These are phyloP conservation scores for Microsporum ferrugineum DNA, from an alignment of 2,329 filamentous ascomycete species.

Conservation along the genomic window DNA sequence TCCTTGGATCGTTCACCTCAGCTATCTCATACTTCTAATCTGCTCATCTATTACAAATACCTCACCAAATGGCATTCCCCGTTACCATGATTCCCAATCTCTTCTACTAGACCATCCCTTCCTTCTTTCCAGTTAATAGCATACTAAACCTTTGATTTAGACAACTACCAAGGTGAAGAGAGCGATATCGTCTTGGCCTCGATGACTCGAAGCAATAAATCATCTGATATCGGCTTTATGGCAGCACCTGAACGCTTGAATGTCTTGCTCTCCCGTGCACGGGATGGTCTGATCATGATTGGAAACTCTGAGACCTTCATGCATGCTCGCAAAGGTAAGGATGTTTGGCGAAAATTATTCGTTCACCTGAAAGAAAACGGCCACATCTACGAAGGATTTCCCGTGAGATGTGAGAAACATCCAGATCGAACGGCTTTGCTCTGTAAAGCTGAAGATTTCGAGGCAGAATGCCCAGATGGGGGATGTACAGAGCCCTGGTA, in stretches of 20 bases:
- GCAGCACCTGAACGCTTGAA: constrained; percentile 54
- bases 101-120: too few species aligned
- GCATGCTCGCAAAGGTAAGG: constrained; percentile 45
- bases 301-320: constrained; percentile 59
- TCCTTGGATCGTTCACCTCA: background rate
- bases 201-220: constrained; percentile 54
- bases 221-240: constrained; percentile 61
- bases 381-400: constrained; percentile 50
- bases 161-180: constrained; percentile 72
- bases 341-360: constrained; percentile 50
- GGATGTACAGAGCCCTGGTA: constrained; percentile 56
- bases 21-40: background rate
- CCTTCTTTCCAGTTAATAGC: background rate
- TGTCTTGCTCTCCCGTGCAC: constrained; percentile 56
- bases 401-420: constrained; percentile 50
- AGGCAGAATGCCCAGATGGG: constrained; percentile 53
- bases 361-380: constrained; percentile 41
- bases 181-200: constrained; percentile 59
- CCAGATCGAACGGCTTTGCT: constrained; percentile 40
- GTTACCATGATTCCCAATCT: background rate
- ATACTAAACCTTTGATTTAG: constrained; percentile 28
- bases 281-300: constrained; percentile 55
- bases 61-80: background rate
- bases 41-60: background rate
- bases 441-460: constrained; percentile 46